Percentiles rank a stretch among this genome's conserved stretches.
Conservation (phyloP, 2,329 filamentous ascomycete genomes). For the Fusarium denticulatum region DNA sequence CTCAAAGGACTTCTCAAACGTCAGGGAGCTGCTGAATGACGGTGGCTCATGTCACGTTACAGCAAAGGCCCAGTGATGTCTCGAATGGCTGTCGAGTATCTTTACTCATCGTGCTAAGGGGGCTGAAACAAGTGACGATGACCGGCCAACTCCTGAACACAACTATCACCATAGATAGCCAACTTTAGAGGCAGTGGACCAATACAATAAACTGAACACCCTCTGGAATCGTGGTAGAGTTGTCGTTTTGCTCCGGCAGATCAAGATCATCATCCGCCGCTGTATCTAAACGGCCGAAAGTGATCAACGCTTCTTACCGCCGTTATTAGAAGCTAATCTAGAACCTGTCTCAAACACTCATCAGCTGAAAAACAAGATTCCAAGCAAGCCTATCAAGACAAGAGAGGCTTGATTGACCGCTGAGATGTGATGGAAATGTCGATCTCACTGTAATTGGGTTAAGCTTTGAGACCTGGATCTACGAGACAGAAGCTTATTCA, state of each 20-base stretch:
- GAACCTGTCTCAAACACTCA: background rate
- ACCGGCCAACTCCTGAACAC: background rate
- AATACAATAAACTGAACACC: rapidly evolving
- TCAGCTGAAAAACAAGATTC: background rate
- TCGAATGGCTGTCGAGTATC: background rate
- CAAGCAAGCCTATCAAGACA: background rate
- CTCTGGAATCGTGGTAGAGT: background rate
- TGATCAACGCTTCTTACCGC: background rate
- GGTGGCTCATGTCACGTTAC: background rate
- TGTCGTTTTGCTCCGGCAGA: background rate
- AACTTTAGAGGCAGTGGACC: background rate
- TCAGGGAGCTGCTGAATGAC: background rate
- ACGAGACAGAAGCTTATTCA: background rate
- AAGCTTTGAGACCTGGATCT: background rate
- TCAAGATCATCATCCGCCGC: background rate
- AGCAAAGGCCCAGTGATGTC: background rate
- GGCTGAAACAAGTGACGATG: background rate
- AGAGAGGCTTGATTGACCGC: background rate
- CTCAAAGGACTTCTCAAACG: background rate
- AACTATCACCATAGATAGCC: background rate
- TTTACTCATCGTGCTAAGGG: background rate
- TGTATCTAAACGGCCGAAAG: background rate
- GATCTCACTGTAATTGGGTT: background rate
- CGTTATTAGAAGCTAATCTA: background rate
- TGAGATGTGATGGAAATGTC: background rate